Evolutionary conservation across 2,329 filamentous ascomycete species (phyloP).

Genomic region (Thermothelomyces thermophilus): DNA sequence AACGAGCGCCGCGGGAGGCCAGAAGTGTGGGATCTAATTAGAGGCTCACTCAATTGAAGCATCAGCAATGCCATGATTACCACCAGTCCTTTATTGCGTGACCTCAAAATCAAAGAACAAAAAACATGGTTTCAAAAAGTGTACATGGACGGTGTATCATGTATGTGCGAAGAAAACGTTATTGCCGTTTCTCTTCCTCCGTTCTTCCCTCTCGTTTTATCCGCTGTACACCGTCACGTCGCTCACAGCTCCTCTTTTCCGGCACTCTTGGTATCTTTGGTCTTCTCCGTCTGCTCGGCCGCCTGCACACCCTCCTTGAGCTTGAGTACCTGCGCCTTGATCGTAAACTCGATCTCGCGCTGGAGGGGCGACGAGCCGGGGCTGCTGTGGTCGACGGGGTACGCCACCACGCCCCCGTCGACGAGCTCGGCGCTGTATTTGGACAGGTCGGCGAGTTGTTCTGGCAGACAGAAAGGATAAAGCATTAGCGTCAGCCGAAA

Average conservation of each 20-base stretch:
- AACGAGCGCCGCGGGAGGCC: no score
- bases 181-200: neutral
- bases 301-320: slow-evolving; percentile 21
- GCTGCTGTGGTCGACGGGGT: slow-evolving; percentile 28
- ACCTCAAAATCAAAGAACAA: no score
- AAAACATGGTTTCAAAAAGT: no score
- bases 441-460: slow-evolving; percentile 21
- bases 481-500: slow-evolving; percentile 4
- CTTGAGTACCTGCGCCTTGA: slow-evolving; percentile 32
- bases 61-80: no score
- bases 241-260: slow-evolving; percentile 11
- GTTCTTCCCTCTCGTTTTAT: neutral
- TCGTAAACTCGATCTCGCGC: slow-evolving; percentile 31
- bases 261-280: neutral
- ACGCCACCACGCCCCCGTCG: slow-evolving; percentile 28
- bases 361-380: slow-evolving; percentile 22
- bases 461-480: no score
- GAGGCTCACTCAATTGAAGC: no score
- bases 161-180: neutral
- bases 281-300: neutral
- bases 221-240: no score
- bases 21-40: no score
- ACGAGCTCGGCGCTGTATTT: slow-evolving; percentile 25
- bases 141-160: neutral
- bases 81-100: no score